phyloP scores from a whole-genome alignment of 805 yeast species.

The Yamadazyma nakazawae region DNA sequence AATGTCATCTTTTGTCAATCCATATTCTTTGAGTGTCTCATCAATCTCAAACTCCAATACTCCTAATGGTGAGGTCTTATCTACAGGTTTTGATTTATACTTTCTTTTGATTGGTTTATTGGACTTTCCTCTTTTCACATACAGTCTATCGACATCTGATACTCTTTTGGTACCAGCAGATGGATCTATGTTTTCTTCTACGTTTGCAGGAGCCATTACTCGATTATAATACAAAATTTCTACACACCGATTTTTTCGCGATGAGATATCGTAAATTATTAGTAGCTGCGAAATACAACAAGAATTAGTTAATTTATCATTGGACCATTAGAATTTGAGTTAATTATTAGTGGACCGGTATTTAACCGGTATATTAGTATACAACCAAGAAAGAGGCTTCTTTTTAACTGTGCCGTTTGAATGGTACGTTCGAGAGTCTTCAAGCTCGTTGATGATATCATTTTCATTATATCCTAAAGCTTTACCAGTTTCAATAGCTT shows the following conservation, averaged over 20 bases:
- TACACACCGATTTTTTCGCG: constrained; percentile 8
- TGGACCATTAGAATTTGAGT: not conserved
- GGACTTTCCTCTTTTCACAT: constrained; percentile 17
- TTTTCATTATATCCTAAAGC: constrained; percentile 42
- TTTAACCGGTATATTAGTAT: constrained; percentile 26
- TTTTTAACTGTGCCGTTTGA: constrained; percentile 37
- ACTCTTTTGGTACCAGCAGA: not conserved
- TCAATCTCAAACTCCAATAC: constrained; percentile 72
- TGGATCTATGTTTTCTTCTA: not conserved
- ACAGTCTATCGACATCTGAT: constrained; percentile 7
- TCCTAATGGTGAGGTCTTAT: constrained; percentile 78
- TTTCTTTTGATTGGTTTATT: constrained; percentile 39
- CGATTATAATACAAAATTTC: constrained; percentile 3
- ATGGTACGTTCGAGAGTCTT: constrained; percentile 41
- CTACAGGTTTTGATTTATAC: constrained; percentile 61
- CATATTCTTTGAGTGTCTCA: constrained; percentile 45
- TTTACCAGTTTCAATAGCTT: constrained; percentile 51
- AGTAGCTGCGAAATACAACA: not conserved
- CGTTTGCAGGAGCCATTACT: constrained; percentile 6
- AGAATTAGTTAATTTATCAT: not conserved
- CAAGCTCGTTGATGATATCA: constrained; percentile 44
- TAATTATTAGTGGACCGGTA: constrained; percentile 10
- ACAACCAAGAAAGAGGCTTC: constrained; percentile 29
- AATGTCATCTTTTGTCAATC: constrained; percentile 46
- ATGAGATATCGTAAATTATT: not conserved